These are phyloP conservation scores for Lanmaoa pseudosensibilis DNA, from an alignment of 768 basidiomycete species.

Conservation along the genomic window DNA sequence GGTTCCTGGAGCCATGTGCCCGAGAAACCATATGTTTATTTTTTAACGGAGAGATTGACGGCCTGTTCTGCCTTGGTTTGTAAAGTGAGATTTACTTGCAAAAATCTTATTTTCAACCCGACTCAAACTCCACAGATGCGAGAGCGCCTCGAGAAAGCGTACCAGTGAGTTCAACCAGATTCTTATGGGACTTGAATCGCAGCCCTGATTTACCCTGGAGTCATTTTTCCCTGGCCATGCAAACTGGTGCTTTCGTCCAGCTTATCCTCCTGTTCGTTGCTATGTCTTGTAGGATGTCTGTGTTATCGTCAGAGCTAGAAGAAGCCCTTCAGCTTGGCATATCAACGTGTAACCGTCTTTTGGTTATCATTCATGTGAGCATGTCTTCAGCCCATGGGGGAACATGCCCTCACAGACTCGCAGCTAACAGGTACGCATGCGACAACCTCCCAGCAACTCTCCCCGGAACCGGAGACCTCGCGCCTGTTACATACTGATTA, in stretches of 20 bases:
- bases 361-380: slow-evolving; percentile 36
- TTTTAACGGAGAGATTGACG: slow-evolving; percentile 37
- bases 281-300: slow-evolving; percentile 56
- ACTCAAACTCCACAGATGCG: slow-evolving; percentile 40
- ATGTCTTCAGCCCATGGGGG: background rate
- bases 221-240: slow-evolving; percentile 61
- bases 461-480: background rate
- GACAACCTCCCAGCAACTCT: background rate
- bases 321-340: slow-evolving; percentile 36
- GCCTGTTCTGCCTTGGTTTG: slow-evolving; percentile 41
- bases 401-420: slow-evolving; percentile 5
- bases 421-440: slow-evolving; percentile 16
- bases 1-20: slow-evolving; percentile 68
- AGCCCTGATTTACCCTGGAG: slow-evolving; percentile 35
- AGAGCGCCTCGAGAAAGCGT: slow-evolving; percentile 48
- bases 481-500: background rate
- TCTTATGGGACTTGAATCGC: background rate
- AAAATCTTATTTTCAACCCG: background rate
- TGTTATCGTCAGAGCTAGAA: slow-evolving; percentile 44
- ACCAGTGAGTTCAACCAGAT: slow-evolving; percentile 42
- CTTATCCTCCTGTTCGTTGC: slow-evolving; percentile 61
- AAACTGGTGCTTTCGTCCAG: slow-evolving; percentile 72
- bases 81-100: slow-evolving; percentile 40
- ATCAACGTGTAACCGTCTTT: slow-evolving; percentile 29
- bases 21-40: slow-evolving; percentile 34